phyloP scores from a whole-genome alignment of 2,329 filamentous ascomycete species.

The Calonectria fujianensis region DNA sequence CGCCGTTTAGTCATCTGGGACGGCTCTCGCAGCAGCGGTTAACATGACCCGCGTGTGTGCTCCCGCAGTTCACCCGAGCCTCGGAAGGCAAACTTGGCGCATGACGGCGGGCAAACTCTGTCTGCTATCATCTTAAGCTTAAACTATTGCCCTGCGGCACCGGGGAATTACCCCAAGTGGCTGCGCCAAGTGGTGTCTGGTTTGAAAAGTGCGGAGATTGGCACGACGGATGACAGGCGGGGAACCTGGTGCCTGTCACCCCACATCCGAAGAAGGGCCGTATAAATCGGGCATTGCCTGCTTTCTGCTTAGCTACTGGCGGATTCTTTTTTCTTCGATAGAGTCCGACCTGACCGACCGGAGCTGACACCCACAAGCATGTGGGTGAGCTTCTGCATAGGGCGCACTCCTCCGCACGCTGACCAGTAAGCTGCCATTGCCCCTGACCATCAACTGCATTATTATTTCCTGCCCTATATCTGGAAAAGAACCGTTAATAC shows the following conservation, averaged over 20 bases:
- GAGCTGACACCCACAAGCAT: background rate
- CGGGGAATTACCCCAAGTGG: slow-evolving; percentile 19
- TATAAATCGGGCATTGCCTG: background rate
- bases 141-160: slow-evolving; percentile 9
- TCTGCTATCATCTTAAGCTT: slow-evolving; percentile 12
- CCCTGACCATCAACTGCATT: background rate
- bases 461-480: background rate
- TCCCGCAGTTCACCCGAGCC: slow-evolving; percentile 20
- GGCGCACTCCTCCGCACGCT: background rate
- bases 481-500: background rate
- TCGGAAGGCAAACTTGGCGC: slow-evolving; percentile 1
- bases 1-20: background rate
- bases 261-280: slow-evolving; percentile 23
- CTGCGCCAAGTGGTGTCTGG: slow-evolving; percentile 5
- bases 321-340: background rate
- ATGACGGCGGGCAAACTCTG: background rate
- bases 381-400: background rate
- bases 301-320: slow-evolving; percentile 8
- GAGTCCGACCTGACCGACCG: background rate
- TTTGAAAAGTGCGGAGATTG: background rate
- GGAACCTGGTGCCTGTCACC: slow-evolving; percentile 15
- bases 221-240: slow-evolving; percentile 2
- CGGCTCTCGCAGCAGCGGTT: background rate
- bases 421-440: background rate
- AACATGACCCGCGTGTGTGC: background rate